A percentile compares a stretch with the other conserved stretches of the same genome.
These are phyloP conservation scores for Monosporascus cannonballus DNA, from an alignment of 2,329 filamentous ascomycete genomes.

Conservation along the genomic window DNA sequence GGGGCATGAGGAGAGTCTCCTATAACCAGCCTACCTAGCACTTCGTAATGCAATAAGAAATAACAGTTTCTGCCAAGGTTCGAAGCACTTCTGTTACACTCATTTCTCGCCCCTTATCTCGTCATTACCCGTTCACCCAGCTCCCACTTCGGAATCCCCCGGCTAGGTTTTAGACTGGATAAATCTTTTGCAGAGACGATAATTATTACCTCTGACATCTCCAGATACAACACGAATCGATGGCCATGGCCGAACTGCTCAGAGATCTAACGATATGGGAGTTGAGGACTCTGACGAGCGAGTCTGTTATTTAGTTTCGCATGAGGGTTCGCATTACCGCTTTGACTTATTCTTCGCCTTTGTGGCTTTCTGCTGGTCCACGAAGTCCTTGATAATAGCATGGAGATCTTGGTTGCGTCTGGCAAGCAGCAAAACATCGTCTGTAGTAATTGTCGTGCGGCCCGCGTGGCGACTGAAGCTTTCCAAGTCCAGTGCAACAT, in stretches of 20 bases:
- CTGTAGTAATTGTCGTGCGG: slow-evolving; percentile 70
- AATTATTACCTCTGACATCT: too few species aligned
- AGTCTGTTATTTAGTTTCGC: too few species aligned
- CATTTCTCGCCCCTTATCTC: background rate
- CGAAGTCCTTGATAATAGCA: slow-evolving; percentile 62
- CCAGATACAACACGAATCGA: too few species aligned
- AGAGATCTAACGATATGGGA: too few species aligned
- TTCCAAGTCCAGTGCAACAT: slow-evolving; percentile 51
- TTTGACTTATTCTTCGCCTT: slow-evolving; percentile 31
- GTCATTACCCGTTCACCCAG: background rate
- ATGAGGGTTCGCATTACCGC: slow-evolving; percentile 13
- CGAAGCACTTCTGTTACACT: background rate
- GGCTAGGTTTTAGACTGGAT: too few species aligned
- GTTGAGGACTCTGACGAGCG: too few species aligned
- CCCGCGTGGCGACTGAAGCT: slow-evolving; percentile 68
- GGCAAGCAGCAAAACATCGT: slow-evolving; percentile 83
- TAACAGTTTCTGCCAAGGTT: background rate
- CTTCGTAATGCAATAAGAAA: background rate
- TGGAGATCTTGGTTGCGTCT: slow-evolving; percentile 82
- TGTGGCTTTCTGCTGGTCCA: slow-evolving; percentile 53
- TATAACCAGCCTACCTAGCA: too few species aligned
- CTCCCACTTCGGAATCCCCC: background rate
- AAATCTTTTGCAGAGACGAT: too few species aligned
- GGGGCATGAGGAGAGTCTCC: too few species aligned
- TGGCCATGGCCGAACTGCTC: too few species aligned